Conservation (phyloP, 2,329 filamentous ascomycete species). For the Phyllosticta citriasiana region DNA sequence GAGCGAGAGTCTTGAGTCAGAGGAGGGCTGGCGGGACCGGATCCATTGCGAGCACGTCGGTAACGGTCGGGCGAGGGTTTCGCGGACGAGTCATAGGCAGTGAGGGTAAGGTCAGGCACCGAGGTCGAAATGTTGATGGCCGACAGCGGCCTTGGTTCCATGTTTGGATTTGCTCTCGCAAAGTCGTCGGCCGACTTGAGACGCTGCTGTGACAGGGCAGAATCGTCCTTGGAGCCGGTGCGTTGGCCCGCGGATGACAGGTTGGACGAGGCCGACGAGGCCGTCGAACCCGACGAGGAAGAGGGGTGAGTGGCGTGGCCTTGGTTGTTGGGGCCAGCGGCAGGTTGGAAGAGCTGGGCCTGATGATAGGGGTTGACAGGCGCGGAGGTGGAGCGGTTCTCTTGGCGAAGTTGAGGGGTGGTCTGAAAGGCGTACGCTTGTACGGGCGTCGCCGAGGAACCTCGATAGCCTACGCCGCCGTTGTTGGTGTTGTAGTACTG, state of each 20-base stretch:
- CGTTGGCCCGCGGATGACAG: slow-evolving; percentile 29
- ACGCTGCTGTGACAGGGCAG: slow-evolving; percentile 29
- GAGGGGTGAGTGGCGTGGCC: slow-evolving; percentile 30
- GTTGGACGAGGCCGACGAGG: slow-evolving; percentile 42
- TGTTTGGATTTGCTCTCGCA: slow-evolving; percentile 17
- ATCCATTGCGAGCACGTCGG: slow-evolving; percentile 42
- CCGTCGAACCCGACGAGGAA: slow-evolving; percentile 32
- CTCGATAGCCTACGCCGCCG: slow-evolving; percentile 30
- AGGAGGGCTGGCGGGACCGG: slow-evolving; percentile 4
- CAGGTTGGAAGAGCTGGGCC: slow-evolving; percentile 20
- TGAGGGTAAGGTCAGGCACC: slow-evolving; percentile 46
- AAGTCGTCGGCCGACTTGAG: slow-evolving; percentile 5
- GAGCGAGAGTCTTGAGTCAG: slow-evolving; percentile 20
- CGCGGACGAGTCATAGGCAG: slow-evolving; percentile 44
- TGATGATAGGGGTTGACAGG: slow-evolving; percentile 35
- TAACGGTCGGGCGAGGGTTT: slow-evolving; percentile 78
- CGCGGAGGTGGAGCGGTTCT: slow-evolving; percentile 46
- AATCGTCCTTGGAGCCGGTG: slow-evolving; percentile 38
- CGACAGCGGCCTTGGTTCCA: slow-evolving; percentile 31
- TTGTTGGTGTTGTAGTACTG: slow-evolving; percentile 34
- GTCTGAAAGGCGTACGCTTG: slow-evolving; percentile 41
- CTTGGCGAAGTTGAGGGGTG: slow-evolving; percentile 46
- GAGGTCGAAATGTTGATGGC: slow-evolving; percentile 41
- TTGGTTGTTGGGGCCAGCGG: slow-evolving; percentile 17
- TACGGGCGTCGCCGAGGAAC: slow-evolving; percentile 34